A percentile compares a stretch with the other conserved stretches of the same genome.
Evolutionary conservation across 176 grass and related monocot species (phyloP).

Genomic region (Aechmea fasciata): DNA sequence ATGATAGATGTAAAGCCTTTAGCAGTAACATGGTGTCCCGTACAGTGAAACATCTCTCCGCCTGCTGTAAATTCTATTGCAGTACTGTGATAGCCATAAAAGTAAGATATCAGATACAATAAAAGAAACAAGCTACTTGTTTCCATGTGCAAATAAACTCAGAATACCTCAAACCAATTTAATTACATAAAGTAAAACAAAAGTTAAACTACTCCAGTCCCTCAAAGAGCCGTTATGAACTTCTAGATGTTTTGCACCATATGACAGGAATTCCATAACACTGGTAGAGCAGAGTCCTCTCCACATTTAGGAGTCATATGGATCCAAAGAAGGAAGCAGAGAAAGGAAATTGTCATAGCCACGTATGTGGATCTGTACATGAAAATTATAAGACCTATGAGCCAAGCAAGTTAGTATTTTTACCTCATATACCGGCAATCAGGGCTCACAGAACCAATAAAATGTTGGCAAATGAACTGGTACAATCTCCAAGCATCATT

Average conservation of each 20-base stretch:
- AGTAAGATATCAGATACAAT: neutral
- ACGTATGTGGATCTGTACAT: no score
- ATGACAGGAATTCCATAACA: no score
- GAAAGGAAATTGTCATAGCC: no score
- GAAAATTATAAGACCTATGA: neutral
- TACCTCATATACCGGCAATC: conserved; percentile 93
- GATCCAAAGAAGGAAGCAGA: neutral
- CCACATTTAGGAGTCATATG: no score
- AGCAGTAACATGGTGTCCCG: conserved; percentile 52
- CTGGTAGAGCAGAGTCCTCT: no score
- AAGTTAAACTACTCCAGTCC: no score
- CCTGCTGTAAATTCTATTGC: conserved; percentile 67
- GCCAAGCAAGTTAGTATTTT: neutral
- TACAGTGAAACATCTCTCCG: conserved; percentile 71
- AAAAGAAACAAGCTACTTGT: neutral
- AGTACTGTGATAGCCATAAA: conserved; percentile 40
- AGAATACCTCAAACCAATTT: no score
- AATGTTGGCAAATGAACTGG: conserved; percentile 93
- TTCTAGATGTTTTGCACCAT: neutral
- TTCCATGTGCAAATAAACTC: neutral
- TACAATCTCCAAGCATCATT: conserved; percentile 93
- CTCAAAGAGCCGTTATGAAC: no score
- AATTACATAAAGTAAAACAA: no score
- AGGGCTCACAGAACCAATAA: conserved; percentile 74
- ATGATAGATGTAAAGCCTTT: conserved; percentile 99